Evolutionary conservation across 495 filamentous ascomycete species (phyloP), one percentile per base, ranked within the genome.

Genomic region (Daldinia grandis): DNA sequence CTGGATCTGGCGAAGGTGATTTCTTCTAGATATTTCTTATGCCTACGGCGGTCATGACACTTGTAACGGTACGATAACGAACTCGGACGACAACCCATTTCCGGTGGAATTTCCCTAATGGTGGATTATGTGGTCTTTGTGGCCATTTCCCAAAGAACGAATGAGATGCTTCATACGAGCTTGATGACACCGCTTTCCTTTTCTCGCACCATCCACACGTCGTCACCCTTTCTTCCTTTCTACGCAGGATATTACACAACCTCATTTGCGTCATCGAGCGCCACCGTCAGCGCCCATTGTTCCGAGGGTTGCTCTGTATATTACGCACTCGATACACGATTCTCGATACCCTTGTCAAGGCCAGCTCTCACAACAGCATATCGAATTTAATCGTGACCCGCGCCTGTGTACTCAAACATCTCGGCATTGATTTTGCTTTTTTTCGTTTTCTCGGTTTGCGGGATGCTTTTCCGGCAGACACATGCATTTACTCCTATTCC

Each of bases 21-120:
- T 78, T 78, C 64, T 75, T 78, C 66, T 78, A 76, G 62, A 64
- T 28, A 54, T 57, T 68, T 55, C 50, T 62, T 31, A 37, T 59
- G 49, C 37, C 30, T 38, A 53, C 14, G 47, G 38, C 17, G 60
- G 49, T 56, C 53, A 74, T 37, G 56, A 74, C 30, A 59, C 37
- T 68, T 76, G 73, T 75, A 75, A 79, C 58, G 77, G 72, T 78
- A 80, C 71, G 74, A 75, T 68, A 73, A 75, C 54, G 73, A 76
- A 66, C 51, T 76, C 58, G 54, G 64, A 77, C 62, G 64, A 67
- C 7, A 50, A 24, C 62, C 61, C 51, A 65, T 66, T 72, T 62
- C 62, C 28, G 71, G 51, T 50, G 60, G 71, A 64, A 58, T 64
- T 71, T 58, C 62, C 66, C 76, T 71, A 37, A 17, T 69, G 60